These are phyloP conservation scores for Epichloe festucae DNA, from an alignment of 2,329 filamentous ascomycete species.

Conservation along the genomic window DNA sequence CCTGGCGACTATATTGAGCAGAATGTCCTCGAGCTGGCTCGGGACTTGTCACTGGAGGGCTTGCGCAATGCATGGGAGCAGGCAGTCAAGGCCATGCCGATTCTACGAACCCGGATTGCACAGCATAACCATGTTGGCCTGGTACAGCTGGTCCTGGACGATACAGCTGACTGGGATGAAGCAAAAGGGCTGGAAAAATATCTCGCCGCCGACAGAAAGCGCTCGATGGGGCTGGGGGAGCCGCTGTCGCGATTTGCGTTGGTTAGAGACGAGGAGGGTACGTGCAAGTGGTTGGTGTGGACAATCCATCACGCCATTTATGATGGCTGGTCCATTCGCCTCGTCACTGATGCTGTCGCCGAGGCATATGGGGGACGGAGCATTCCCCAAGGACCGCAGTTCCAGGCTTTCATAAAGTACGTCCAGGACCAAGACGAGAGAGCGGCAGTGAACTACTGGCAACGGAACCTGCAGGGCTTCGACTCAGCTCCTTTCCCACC, in stretches of 20 bases:
- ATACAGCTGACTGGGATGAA: conserved; percentile 16
- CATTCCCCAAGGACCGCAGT: conserved; percentile 10
- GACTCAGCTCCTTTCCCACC: conserved; percentile 27
- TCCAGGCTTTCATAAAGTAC: conserved; percentile 32
- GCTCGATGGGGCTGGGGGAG: conserved; percentile 25
- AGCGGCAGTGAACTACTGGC: conserved; percentile 29
- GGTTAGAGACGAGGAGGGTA: conserved; percentile 15
- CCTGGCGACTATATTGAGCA: conserved; percentile 22
- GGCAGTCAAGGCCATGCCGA: conserved; percentile 8
- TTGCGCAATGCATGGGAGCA: conserved; percentile 6
- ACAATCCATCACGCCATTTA: conserved; percentile 37
- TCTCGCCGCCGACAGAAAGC: conserved; percentile 21
- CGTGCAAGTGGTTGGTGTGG: conserved; percentile 27
- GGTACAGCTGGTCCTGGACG: conserved; percentile 29
- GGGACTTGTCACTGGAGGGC: conserved; percentile 1
- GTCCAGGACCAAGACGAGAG: conserved; percentile 23
- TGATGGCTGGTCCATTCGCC: conserved; percentile 33
- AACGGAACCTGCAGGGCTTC: conserved; percentile 25
- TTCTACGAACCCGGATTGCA: conserved; percentile 33
- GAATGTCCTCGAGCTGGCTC: conserved; percentile 6
- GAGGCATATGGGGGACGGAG: not conserved
- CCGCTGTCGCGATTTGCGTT: conserved; percentile 29
- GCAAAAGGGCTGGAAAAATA: conserved; percentile 20
- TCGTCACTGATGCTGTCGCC: conserved; percentile 24
- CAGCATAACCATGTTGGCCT: conserved; percentile 27